Evolutionary conservation across 2,329 filamentous ascomycete species (phyloP).

Genomic region (Cryoendolithus antarcticus): DNA sequence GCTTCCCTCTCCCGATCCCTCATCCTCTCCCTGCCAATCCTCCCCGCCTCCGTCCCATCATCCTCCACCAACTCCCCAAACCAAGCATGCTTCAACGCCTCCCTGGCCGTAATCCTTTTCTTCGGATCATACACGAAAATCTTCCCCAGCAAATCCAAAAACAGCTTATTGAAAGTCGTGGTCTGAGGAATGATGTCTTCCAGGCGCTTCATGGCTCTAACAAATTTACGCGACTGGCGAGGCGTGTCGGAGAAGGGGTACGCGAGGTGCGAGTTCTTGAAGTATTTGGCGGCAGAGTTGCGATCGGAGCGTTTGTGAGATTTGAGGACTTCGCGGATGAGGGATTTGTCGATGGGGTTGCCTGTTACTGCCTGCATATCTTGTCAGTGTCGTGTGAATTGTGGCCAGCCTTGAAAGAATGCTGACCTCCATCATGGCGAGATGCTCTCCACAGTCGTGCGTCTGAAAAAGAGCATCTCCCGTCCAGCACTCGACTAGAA

Average conservation of each 20-base stretch:
- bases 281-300: slow-evolving; percentile 17
- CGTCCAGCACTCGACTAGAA: slow-evolving; percentile 56
- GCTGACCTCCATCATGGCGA: slow-evolving; percentile 54
- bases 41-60: slow-evolving; percentile 52
- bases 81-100: slow-evolving; percentile 55
- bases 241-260: slow-evolving; percentile 53
- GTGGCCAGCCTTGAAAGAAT: background rate
- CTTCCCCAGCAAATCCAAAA: slow-evolving; percentile 48
- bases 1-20: slow-evolving; percentile 10
- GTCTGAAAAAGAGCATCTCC: slow-evolving; percentile 58
- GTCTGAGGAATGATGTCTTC: slow-evolving; percentile 52
- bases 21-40: slow-evolving; percentile 32
- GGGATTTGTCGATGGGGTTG: slow-evolving; percentile 18
- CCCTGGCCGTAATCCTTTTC: slow-evolving; percentile 50
- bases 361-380: slow-evolving; percentile 19
- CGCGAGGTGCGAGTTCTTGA: slow-evolving; percentile 40
- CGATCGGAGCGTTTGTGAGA: slow-evolving; percentile 16
- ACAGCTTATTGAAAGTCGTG: slow-evolving; percentile 46
- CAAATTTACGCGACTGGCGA: slow-evolving; percentile 52
- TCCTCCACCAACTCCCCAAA: slow-evolving; percentile 53
- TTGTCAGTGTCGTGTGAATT: slow-evolving; percentile 1
- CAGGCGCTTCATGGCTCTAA: slow-evolving; percentile 51
- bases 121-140: slow-evolving; percentile 59
- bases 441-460: slow-evolving; percentile 55
- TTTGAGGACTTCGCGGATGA: slow-evolving; percentile 22